Evolutionary conservation across 176 grass and related monocot genomes (phyloP), one percentile per base, ranked within the genome.

Genomic region (sorghum (Sorghum bicolor)): DNA sequence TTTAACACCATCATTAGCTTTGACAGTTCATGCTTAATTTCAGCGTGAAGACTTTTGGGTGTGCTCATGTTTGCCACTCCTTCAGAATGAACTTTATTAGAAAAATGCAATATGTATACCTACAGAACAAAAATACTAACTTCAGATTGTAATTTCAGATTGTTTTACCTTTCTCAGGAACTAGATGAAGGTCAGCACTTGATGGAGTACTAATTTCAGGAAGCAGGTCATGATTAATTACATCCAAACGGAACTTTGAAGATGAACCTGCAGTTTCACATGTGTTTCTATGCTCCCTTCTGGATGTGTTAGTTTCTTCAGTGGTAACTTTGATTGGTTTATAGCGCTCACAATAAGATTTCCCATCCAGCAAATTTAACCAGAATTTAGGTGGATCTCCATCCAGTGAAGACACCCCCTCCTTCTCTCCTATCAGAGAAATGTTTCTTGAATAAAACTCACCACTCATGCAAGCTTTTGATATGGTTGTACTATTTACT

Each of bases 381-480:
- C 92, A 98, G 36, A 98, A 94, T 38, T 32, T 80, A 20, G 60
- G 79, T 32, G 95, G 80, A 76, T 98, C 90, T 77, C 20, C 88
- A 62, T 93, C 92, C 84, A 88, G 74, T 39, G 68, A 90, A 68
- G 82, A 61, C 10, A 76, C 52, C 65, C 72, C 91, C 72, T 84
- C 76, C 40, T 71, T 93, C 82, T 98, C 95, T 19, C 95, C 95
- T 28, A 82, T 67, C 66, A 98, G 65, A 67, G 71, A 82, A 76
- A 88, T 93, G 32, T 85, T 83, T 74, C 86, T 87, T 86, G 91
- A 95, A 89, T 98, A 98, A 60, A 88, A 86, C 40, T 86, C 44
- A 10, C 90, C 95, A 28, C 82, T 94, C 79, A 78, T 84, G 25
- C 71, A 74, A 31, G 89, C 92, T 87, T 93, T 81, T 11, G 80